Conservation (phyloP, 441 rosid genomes). For the Populus hybrid region DNA sequence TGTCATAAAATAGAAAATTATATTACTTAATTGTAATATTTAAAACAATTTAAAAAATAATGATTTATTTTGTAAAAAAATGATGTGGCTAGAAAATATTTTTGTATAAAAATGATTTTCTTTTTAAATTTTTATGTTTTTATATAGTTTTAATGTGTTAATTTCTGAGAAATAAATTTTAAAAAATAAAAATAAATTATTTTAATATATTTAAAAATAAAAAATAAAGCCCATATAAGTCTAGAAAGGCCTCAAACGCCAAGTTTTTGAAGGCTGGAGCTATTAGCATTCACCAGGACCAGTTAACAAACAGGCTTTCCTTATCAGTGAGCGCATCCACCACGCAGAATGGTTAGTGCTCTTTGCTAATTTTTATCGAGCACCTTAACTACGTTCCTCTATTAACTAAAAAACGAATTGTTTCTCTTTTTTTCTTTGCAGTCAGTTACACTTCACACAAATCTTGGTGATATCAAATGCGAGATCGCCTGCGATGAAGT, state of each 20-base stretch:
- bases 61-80: too few species aligned
- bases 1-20: too few species aligned
- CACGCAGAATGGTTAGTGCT: constrained; percentile 15
- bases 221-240: too few species aligned
- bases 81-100: too few species aligned
- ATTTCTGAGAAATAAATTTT: too few species aligned
- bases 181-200: too few species aligned
- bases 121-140: too few species aligned
- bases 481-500: constrained; percentile 97
- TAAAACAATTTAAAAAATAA: too few species aligned
- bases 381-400: neutral
- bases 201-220: too few species aligned
- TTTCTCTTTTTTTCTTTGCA: constrained; percentile 24
- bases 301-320: neutral
- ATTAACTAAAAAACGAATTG: neutral
- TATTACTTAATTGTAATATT: too few species aligned
- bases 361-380: constrained; percentile 8
- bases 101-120: too few species aligned
- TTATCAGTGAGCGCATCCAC: neutral
- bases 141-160: too few species aligned
- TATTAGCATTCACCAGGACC: neutral
- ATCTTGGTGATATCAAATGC: constrained; percentile 98
- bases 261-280: neutral
- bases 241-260: neutral
- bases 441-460: constrained; percentile 96